A percentile compares a stretch with the other conserved stretches of the same genome.
phyloP scores from a whole-genome alignment of 768 basidiomycete species.

The Chalciporus sphaerocephalus region DNA sequence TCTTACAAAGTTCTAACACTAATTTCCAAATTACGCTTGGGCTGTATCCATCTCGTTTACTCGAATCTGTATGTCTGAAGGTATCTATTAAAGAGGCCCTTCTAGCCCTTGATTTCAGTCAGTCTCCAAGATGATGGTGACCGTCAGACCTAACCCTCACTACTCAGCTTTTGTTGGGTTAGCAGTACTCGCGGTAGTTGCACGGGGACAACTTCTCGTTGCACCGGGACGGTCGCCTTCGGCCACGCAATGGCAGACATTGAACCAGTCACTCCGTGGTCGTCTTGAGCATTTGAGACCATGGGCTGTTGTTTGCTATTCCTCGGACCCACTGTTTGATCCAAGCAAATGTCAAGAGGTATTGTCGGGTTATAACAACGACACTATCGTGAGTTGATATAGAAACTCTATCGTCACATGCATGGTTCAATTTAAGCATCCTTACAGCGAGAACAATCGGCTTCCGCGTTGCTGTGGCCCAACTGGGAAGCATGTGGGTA shows the following conservation, averaged over 20 bases:
- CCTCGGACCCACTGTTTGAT: slow-evolving; percentile 4
- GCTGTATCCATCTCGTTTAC: too few relatives aligned
- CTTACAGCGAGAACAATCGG: too few relatives aligned
- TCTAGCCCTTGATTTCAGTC: too few relatives aligned
- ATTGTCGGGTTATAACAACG: slow-evolving; percentile 4
- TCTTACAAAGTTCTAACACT: too few relatives aligned
- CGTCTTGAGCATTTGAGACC: slow-evolving; percentile 1
- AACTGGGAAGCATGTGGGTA: slow-evolving; percentile 11
- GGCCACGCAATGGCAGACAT: neutral
- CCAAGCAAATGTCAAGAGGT: slow-evolving; percentile 2
- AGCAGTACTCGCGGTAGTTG: neutral
- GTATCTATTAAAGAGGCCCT: too few relatives aligned
- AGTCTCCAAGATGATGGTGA: neutral
- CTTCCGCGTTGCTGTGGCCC: slow-evolving; percentile 5
- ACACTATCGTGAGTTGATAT: slow-evolving; percentile 1
- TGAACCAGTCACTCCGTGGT: slow-evolving; percentile 3
- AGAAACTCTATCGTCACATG: too few relatives aligned
- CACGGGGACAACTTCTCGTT: neutral
- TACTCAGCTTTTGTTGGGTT: neutral
- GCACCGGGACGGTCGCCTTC: neutral
- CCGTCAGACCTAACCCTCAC: neutral
- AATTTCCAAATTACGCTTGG: too few relatives aligned
- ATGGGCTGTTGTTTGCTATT: slow-evolving; percentile 8
- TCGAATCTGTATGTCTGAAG: too few relatives aligned
- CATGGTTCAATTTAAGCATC: too few relatives aligned